Evolutionary conservation across 2,329 filamentous ascomycete genomes (phyloP).

Genomic region (Alternaria ventricosa): DNA sequence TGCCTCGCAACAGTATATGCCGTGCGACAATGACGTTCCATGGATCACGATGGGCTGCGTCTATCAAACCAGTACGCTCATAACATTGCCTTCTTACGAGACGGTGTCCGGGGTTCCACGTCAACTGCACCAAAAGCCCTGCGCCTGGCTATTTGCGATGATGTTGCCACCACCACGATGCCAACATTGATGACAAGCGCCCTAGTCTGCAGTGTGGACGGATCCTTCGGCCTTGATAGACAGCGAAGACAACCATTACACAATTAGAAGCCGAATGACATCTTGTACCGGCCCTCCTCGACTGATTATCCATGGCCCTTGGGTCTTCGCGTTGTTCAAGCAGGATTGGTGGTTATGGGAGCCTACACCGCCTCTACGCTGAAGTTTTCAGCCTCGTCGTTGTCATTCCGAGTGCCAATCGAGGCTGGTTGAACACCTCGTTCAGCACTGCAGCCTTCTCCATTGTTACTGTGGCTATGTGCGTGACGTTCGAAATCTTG

Average conservation of each 20-base stretch:
- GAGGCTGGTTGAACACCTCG: not conserved
- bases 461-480: not conserved
- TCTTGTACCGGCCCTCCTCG: not conserved
- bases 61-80: not conserved
- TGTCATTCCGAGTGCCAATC: not conserved
- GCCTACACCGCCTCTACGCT: conserved; percentile 8
- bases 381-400: conserved; percentile 4
- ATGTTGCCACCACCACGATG: not conserved
- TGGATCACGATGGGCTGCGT: not conserved
- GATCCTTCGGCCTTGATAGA: not conserved
- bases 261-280: not conserved
- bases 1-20: not conserved
- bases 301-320: not conserved
- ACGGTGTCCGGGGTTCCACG: not conserved
- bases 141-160: not conserved
- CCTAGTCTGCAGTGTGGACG: not conserved
- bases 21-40: not conserved
- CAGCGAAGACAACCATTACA: not conserved
- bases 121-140: not conserved
- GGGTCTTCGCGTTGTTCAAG: conserved; percentile 3
- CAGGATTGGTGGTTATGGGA: conserved; percentile 3
- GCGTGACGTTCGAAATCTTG: no score
- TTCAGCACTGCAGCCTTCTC: not conserved
- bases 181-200: not conserved
- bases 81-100: not conserved